These are phyloP conservation scores for Leptomonas pyrrhocoris DNA, from an alignment of 208 protist genomes.

Conservation along the genomic window DNA sequence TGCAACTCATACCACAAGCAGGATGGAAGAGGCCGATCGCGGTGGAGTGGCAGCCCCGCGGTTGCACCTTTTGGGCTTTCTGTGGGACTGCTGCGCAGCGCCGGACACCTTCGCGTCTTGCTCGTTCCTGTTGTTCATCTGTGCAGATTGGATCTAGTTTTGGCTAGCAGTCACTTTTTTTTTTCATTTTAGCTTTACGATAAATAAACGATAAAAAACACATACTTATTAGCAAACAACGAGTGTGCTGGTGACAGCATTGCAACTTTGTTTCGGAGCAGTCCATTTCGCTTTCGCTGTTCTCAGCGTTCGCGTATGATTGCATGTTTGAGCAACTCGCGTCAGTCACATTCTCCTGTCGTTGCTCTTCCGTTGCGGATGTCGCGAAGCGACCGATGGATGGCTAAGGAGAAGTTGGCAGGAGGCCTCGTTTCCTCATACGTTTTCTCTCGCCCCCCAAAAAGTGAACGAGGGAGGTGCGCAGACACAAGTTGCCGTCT, in stretches of 20 bases:
- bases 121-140: slow-evolving; percentile 8
- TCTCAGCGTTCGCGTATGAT: too few relatives aligned
- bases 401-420: too few relatives aligned
- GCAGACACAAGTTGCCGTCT: too few relatives aligned
- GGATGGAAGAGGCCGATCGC: neutral
- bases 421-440: too few relatives aligned
- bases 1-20: neutral
- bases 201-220: slow-evolving; percentile 10
- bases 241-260: neutral
- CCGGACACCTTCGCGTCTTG: neutral
- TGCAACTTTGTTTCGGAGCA: too few relatives aligned
- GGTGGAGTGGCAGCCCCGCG: neutral
- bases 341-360: too few relatives aligned
- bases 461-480: too few relatives aligned
- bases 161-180: slow-evolving; percentile 23
- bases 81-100: neutral
- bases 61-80: neutral
- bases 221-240: neutral
- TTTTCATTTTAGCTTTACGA: slow-evolving; percentile 19
- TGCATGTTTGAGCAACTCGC: too few relatives aligned
- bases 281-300: too few relatives aligned
- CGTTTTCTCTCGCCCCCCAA: too few relatives aligned
- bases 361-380: too few relatives aligned
- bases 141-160: neutral
- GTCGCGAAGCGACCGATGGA: too few relatives aligned